phyloP scores from a whole-genome alignment of 139 green algal genomes.

The Mychonastes homosphaera region DNA sequence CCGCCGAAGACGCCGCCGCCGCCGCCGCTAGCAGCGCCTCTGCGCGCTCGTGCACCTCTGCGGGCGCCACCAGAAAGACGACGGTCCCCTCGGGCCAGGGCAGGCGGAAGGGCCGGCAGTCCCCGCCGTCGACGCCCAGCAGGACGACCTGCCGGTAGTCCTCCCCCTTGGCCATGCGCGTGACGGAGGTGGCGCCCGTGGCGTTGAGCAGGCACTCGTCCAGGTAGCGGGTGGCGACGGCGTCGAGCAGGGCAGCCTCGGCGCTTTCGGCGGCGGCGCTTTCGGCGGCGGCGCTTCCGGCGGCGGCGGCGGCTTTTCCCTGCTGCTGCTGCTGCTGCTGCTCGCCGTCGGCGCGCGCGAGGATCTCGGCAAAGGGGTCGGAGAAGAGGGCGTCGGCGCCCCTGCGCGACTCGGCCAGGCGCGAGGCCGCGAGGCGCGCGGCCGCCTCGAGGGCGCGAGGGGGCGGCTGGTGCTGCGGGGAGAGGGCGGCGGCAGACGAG shows the following conservation, averaged over 20 bases:
- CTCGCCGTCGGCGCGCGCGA: background rate
- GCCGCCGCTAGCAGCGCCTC: conserved; percentile 26
- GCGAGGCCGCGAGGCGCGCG: too few relatives aligned
- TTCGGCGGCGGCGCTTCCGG: background rate
- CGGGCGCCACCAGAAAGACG: conserved; percentile 50
- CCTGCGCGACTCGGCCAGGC: too few relatives aligned
- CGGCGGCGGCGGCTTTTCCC: background rate
- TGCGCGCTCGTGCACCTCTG: conserved; percentile 36
- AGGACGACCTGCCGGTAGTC: conserved; percentile 52
- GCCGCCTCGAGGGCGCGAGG: too few relatives aligned
- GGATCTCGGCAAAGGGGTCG: conserved; percentile 27
- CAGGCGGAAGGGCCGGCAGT: conserved; percentile 57
- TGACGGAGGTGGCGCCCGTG: conserved; percentile 23
- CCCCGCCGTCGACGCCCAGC: conserved; percentile 54
- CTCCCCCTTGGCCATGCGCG: conserved; percentile 41
- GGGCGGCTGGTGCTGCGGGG: too few relatives aligned
- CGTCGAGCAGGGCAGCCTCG: conserved; percentile 10
- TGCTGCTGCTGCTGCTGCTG: conserved; percentile 22
- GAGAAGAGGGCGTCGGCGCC: conserved; percentile 15
- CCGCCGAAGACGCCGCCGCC: conserved; percentile 4
- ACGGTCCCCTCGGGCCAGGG: conserved; percentile 53
- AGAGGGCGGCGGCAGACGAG: too few relatives aligned
- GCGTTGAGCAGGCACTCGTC: conserved; percentile 33
- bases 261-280: too few relatives aligned
- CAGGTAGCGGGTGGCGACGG: conserved; percentile 32